Evolutionary conservation across 495 filamentous ascomycete species (phyloP).

Genomic region (Coniosporium apollinis): DNA sequence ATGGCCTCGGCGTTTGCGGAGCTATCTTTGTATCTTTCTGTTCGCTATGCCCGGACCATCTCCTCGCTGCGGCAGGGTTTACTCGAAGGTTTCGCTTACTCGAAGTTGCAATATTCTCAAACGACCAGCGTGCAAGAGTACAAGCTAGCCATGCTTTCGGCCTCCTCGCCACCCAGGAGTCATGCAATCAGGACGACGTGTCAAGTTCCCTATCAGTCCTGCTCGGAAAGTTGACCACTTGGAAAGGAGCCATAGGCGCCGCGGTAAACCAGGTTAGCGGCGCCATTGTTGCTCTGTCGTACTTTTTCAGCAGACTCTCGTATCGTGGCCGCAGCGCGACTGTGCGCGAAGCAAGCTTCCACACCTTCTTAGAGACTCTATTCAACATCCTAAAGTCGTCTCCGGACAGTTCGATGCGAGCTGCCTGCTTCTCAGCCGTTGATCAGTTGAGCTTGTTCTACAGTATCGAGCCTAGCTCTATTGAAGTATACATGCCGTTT

Average conservation of each 20-base stretch:
- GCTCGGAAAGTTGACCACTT: slow-evolving; percentile 25
- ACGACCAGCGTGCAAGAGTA: slow-evolving; percentile 44
- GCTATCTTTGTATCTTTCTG: slow-evolving; percentile 49
- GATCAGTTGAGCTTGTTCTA: slow-evolving; percentile 60
- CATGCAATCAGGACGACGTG: slow-evolving; percentile 23
- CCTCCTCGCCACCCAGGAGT: slow-evolving; percentile 52
- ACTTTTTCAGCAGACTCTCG: slow-evolving; percentile 40
- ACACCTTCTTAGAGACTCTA: slow-evolving; percentile 25
- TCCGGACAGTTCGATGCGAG: slow-evolving; percentile 39
- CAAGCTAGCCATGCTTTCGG: slow-evolving; percentile 58
- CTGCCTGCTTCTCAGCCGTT: slow-evolving; percentile 46
- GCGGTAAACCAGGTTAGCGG: slow-evolving; percentile 45
- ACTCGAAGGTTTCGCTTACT: slow-evolving; percentile 10
- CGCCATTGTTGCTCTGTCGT: slow-evolving; percentile 38
- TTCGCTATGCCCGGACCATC: slow-evolving; percentile 39
- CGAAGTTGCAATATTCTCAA: slow-evolving; percentile 42
- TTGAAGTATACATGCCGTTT: slow-evolving; percentile 25
- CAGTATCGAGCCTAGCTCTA: slow-evolving; percentile 28
- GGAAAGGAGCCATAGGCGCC: slow-evolving; percentile 43
- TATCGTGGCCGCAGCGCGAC: slow-evolving; percentile 25
- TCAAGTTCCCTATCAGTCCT: slow-evolving; percentile 27
- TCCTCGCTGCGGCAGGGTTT: slow-evolving; percentile 28
- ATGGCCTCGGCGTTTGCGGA: slow-evolving; percentile 37
- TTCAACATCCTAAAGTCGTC: slow-evolving; percentile 32
- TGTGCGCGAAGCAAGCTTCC: slow-evolving; percentile 17